A percentile compares a stretch with the other conserved stretches of the same genome.
These are phyloP conservation scores for Serendipita sp. DNA, from an alignment of 768 basidiomycete species.

Conservation along the genomic window DNA sequence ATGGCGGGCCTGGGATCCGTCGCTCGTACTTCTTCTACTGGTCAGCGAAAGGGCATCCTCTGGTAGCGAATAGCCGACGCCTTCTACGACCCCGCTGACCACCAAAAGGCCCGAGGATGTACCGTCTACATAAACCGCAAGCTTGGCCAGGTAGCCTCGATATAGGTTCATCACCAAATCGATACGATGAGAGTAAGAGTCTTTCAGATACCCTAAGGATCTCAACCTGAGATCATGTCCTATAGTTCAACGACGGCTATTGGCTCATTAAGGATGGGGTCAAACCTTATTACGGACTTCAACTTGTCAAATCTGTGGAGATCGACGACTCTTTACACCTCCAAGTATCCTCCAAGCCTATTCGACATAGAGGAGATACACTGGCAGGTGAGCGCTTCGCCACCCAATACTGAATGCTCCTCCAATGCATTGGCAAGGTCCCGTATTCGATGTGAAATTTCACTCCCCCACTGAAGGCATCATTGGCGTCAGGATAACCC, in stretches of 20 bases:
- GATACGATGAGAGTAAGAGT: background rate
- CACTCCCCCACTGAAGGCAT: conserved; percentile 19
- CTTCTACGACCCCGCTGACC: too few relatives aligned
- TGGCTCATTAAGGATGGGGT: conserved; percentile 51
- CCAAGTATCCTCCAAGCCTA: conserved; percentile 41
- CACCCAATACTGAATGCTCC: too few relatives aligned
- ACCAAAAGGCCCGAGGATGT: too few relatives aligned
- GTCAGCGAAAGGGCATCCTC: too few relatives aligned
- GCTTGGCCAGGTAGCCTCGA: background rate
- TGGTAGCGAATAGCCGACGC: too few relatives aligned
- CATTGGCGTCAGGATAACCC: conserved; percentile 18
- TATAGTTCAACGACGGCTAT: conserved; percentile 52
- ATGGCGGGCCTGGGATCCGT: too few relatives aligned
- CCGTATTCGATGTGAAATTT: conserved; percentile 28
- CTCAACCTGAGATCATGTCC: background rate
- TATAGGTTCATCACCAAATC: background rate
- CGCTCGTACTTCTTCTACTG: too few relatives aligned
- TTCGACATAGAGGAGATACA: conserved; percentile 48
- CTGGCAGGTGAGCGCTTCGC: conserved; percentile 27
- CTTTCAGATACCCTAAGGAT: background rate
- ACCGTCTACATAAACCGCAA: background rate
- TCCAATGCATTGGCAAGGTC: conserved; percentile 21
- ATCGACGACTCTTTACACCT: conserved; percentile 29
- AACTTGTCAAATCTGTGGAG: conserved; percentile 27
- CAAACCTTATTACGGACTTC: conserved; percentile 43